These are phyloP conservation scores for Fusarium mangiferae DNA, from an alignment of 2,329 filamentous ascomycete species.

Conservation along the genomic window DNA sequence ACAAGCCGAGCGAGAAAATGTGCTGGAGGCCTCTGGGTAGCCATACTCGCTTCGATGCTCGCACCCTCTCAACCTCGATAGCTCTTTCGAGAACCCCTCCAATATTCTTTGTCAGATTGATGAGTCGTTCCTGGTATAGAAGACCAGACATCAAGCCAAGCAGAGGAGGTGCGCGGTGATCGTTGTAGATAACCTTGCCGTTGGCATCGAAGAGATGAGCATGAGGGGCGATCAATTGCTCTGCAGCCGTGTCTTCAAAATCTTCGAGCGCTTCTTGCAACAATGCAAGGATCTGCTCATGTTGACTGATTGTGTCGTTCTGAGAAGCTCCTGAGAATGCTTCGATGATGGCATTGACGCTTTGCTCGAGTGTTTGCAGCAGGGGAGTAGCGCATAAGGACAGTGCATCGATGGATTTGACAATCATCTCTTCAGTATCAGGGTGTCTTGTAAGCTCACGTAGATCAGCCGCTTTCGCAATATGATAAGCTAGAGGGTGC, in stretches of 20 bases:
- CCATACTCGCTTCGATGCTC: conserved; percentile 1
- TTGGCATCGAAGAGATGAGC: conserved; percentile 9
- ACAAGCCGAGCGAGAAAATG: not conserved
- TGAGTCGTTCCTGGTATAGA: conserved; percentile 7
- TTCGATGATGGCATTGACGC: not conserved
- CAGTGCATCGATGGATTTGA: not conserved
- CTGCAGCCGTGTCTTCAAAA: conserved; percentile 9
- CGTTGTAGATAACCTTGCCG: conserved; percentile 3
- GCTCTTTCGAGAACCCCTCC: not conserved
- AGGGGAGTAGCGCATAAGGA: not conserved
- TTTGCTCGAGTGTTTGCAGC: not conserved
- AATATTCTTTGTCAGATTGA: conserved; percentile 8
- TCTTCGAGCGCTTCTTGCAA: conserved; percentile 9
- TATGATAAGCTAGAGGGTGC: conserved; percentile 12
- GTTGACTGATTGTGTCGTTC: not conserved
- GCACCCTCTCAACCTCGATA: conserved; percentile 1
- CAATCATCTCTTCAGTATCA: conserved; percentile 13
- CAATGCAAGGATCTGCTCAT: not conserved
- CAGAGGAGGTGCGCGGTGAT: conserved; percentile 1
- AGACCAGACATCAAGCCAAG: conserved; percentile 17
- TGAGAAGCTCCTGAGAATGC: not conserved
- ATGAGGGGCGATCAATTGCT: conserved; percentile 3
- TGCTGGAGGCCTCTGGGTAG: conserved; percentile 7
- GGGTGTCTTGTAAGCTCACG: conserved; percentile 9
- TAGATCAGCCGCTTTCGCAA: conserved; percentile 11